A percentile compares a stretch with the other conserved stretches of the same genome.
Conservation (phyloP, 805 yeast species). For the Soucietia sequanensis region DNA sequence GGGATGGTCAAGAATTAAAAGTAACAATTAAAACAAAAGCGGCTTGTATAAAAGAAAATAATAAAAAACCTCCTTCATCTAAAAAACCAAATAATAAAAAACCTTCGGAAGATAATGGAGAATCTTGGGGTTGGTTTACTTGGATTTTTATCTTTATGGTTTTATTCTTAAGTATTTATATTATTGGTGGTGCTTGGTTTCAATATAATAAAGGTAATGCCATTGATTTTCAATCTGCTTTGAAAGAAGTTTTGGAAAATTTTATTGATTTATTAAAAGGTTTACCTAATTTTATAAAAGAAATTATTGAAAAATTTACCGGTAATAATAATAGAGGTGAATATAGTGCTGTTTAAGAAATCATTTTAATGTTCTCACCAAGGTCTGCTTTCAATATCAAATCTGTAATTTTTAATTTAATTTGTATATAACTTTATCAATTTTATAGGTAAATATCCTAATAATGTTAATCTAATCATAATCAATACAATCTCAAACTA, state of each 20-base stretch:
- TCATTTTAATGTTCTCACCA: too few relatives aligned
- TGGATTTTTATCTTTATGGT: slow-evolving; percentile 78
- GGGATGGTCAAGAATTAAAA: slow-evolving; percentile 35
- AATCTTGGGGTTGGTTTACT: slow-evolving; percentile 78
- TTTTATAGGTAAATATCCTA: too few relatives aligned
- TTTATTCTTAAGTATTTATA: slow-evolving; percentile 66
- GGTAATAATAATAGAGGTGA: slow-evolving; percentile 73
- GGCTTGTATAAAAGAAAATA: slow-evolving; percentile 39
- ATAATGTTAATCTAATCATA: too few relatives aligned
- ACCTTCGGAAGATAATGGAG: slow-evolving; percentile 27
- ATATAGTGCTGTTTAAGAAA: slow-evolving; percentile 77
- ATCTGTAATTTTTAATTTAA: too few relatives aligned
- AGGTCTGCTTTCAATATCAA: too few relatives aligned
- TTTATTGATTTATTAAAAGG: slow-evolving; percentile 55
- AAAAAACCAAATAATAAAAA: slow-evolving; percentile 10
- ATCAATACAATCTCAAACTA: too few relatives aligned
- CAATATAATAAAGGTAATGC: slow-evolving; percentile 69
- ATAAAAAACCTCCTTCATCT: slow-evolving; percentile 20
- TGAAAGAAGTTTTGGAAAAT: slow-evolving; percentile 71
- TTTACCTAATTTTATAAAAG: slow-evolving; percentile 64
- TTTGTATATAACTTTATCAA: too few relatives aligned
- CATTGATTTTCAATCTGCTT: slow-evolving; percentile 69
- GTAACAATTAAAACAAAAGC: slow-evolving; percentile 31
- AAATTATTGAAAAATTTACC: slow-evolving; percentile 67
- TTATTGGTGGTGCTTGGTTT: slow-evolving; percentile 73